Evolutionary conservation across 2,329 filamentous ascomycete species (phyloP).

Genomic region (Aspergillus sp.): DNA sequence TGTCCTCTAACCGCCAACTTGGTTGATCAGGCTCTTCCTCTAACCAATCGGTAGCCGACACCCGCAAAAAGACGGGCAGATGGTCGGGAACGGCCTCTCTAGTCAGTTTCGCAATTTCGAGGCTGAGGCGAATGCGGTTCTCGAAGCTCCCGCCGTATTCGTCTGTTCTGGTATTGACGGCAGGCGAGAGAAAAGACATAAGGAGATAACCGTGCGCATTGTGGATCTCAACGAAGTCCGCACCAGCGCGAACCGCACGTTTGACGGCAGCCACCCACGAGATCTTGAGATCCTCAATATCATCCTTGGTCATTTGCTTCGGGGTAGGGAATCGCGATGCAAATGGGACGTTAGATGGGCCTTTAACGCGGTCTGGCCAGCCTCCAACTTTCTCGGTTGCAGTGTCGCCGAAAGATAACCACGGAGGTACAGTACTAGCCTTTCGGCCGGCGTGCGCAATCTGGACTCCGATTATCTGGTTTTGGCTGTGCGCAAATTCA

Average conservation of each 20-base stretch:
- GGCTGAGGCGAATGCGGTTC: slow-evolving; percentile 66
- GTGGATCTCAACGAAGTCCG: slow-evolving; percentile 80
- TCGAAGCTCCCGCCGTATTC: slow-evolving; percentile 53
- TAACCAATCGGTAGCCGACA: slow-evolving; percentile 74
- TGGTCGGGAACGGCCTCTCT: slow-evolving; percentile 62
- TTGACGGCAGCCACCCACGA: slow-evolving; percentile 61
- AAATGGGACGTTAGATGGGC: slow-evolving; percentile 57
- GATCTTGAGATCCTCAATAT: slow-evolving; percentile 66
- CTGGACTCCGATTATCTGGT: slow-evolving; percentile 75
- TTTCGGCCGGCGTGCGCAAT: slow-evolving; percentile 75
- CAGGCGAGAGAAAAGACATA: slow-evolving; percentile 67
- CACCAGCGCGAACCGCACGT: slow-evolving; percentile 66
- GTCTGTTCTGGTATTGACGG: slow-evolving; percentile 66
- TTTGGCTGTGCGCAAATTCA: slow-evolving; percentile 78
- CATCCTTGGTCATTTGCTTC: slow-evolving; percentile 65
- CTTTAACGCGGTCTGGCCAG: slow-evolving; percentile 36
- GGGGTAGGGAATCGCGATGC: slow-evolving; percentile 61
- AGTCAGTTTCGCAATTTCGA: slow-evolving; percentile 66
- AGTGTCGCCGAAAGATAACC: slow-evolving; percentile 39
- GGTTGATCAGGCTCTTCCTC: slow-evolving; percentile 59
- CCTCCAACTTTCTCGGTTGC: slow-evolving; percentile 55
- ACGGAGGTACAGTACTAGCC: slow-evolving; percentile 57
- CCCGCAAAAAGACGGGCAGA: slow-evolving; percentile 72
- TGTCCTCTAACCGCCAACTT: slow-evolving; percentile 70
- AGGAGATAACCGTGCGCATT: slow-evolving; percentile 77